A percentile compares a stretch with the other conserved stretches of the same genome.
Evolutionary conservation across 331 rosid genomes (phyloP).

Genomic region (Stylosanthes scabra): DNA sequence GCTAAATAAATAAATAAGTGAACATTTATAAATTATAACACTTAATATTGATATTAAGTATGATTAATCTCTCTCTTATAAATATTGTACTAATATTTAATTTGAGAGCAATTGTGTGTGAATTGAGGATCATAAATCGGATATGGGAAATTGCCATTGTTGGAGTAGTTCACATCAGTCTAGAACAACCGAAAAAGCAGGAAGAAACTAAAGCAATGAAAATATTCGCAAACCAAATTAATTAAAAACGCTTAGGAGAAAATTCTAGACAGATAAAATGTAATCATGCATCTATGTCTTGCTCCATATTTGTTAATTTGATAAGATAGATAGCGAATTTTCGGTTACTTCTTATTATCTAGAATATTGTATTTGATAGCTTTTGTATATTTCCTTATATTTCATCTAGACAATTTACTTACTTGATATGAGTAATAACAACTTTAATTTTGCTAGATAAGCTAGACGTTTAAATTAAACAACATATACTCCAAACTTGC

Average conservation of each 20-base stretch:
- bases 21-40: too few species aligned
- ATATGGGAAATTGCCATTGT: too few species aligned
- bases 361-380: neutral
- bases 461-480: conserved; percentile 12
- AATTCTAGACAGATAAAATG: conserved; percentile 1
- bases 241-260: conserved; percentile 1
- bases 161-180: conserved; percentile 26
- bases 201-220: conserved; percentile 6
- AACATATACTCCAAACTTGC: neutral
- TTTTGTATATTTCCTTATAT: conserved; percentile 24
- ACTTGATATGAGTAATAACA: conserved; percentile 2
- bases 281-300: conserved; percentile 14
- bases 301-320: conserved; percentile 16
- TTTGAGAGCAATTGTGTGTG: too few species aligned
- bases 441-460: neutral
- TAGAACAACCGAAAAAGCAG: conserved; percentile 4
- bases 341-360: conserved; percentile 2
- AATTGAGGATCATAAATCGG: too few species aligned
- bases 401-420: neutral
- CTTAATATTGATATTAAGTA: too few species aligned
- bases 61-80: too few species aligned
- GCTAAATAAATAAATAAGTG: neutral
- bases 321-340: neutral
- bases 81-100: too few species aligned
- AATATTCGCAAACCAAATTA: neutral